These are phyloP conservation scores for Hanseniaspora singularis DNA, from an alignment of 805 yeast species.

Conservation along the genomic window DNA sequence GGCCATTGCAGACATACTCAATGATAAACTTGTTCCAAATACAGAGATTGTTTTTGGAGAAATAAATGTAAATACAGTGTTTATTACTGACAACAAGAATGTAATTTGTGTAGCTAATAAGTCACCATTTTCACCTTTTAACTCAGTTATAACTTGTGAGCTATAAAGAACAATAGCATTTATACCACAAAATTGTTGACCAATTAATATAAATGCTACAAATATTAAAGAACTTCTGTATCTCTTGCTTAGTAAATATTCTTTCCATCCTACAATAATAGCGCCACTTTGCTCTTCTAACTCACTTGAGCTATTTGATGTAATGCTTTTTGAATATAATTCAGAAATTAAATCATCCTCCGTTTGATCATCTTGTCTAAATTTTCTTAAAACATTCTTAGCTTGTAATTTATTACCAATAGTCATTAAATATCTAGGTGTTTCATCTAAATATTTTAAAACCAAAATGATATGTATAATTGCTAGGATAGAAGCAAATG, in stretches of 20 bases:
- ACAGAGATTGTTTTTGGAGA: slow-evolving; percentile 69
- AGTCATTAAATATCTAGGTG: slow-evolving; percentile 68
- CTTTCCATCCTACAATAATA: slow-evolving; percentile 21
- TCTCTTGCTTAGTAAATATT: slow-evolving; percentile 40
- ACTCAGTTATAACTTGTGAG: slow-evolving; percentile 60
- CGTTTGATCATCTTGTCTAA: slow-evolving; percentile 30
- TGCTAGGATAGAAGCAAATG: slow-evolving; percentile 49
- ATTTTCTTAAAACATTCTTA: slow-evolving; percentile 25
- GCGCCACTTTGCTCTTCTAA: too few relatives aligned
- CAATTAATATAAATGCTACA: slow-evolving; percentile 59
- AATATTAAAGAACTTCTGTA: slow-evolving; percentile 50
- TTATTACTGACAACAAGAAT: slow-evolving; percentile 61
- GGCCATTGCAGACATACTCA: slow-evolving; percentile 49
- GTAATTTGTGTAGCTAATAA: slow-evolving; percentile 51
- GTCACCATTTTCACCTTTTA: slow-evolving; percentile 29
- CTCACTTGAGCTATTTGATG: too few relatives aligned
- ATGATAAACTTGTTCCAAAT: slow-evolving; percentile 61
- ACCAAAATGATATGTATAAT: slow-evolving; percentile 35
- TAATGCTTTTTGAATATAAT: background rate
- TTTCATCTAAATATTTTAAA: slow-evolving; percentile 43
- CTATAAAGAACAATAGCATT: slow-evolving; percentile 91
- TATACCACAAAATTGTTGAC: slow-evolving; percentile 89
- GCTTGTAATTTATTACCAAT: slow-evolving; percentile 31
- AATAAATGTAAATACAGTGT: slow-evolving; percentile 58
- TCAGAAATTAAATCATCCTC: background rate